phyloP scores from a whole-genome alignment of 306 rosid species.

The Gastrolobium villosum region DNA sequence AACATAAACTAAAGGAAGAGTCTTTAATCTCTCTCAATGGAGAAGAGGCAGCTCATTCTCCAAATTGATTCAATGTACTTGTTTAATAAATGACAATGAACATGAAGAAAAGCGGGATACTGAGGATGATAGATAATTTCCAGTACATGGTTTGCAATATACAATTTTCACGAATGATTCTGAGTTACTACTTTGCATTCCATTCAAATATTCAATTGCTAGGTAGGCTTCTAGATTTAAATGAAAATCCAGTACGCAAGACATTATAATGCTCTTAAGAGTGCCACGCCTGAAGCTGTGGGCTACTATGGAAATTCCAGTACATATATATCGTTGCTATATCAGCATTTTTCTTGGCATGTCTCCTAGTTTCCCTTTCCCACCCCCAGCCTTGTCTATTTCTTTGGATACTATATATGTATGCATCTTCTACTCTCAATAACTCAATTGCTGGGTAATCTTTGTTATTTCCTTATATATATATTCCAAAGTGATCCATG shows the following conservation, averaged over 20 bases:
- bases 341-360: slow-evolving; percentile 18
- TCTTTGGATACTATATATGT: not conserved
- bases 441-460: slow-evolving; percentile 33
- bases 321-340: slow-evolving; percentile 1
- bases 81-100: slow-evolving; percentile 48
- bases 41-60: no score
- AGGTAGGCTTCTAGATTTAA: slow-evolving; percentile 13
- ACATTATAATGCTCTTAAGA: not conserved
- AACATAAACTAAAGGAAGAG: no score
- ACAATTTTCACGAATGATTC: slow-evolving; percentile 6
- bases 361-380: slow-evolving; percentile 10
- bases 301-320: slow-evolving; percentile 1
- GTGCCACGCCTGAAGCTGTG: not conserved
- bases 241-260: not conserved
- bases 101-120: slow-evolving; percentile 55
- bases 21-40: no score
- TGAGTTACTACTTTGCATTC: not conserved
- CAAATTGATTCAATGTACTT: no score
- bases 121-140: slow-evolving; percentile 32
- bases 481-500: slow-evolving; percentile 43
- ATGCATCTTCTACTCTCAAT: not conserved
- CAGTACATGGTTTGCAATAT: not conserved
- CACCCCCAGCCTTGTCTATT: slow-evolving; percentile 10
- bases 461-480: slow-evolving; percentile 22
- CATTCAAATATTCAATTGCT: slow-evolving; percentile 8